phyloP scores from a whole-genome alignment of 768 basidiomycete genomes.

The Tylopilus plumbeoviolaceoides region DNA sequence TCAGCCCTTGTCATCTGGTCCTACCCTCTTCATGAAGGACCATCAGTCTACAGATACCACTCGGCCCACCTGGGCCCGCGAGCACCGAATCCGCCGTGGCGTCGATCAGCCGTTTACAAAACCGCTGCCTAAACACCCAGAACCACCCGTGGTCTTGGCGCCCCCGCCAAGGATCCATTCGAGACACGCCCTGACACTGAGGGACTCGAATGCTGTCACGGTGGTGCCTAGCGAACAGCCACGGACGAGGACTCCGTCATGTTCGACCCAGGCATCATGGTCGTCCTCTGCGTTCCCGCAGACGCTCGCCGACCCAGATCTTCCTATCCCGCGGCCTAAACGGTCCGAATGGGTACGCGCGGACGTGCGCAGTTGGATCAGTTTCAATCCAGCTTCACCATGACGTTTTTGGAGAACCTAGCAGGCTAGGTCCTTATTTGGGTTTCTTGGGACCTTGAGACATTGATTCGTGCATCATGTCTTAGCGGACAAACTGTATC shows the following conservation, averaged over 20 bases:
- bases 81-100: constrained; percentile 44
- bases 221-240: constrained; percentile 19
- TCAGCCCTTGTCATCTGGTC: constrained; percentile 14
- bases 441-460: not conserved
- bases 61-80: constrained; percentile 50
- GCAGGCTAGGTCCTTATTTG: constrained; percentile 4
- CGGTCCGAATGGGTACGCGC: constrained; percentile 53
- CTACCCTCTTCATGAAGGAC: constrained; percentile 15
- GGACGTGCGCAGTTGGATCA: constrained; percentile 30
- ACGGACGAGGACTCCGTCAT: constrained; percentile 16
- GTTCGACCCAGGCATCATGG: constrained; percentile 12
- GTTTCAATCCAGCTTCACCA: constrained; percentile 15
- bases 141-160: constrained; percentile 21
- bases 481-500: not conserved
- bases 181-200: constrained; percentile 13
- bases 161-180: constrained; percentile 32
- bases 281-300: constrained; percentile 36
- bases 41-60: constrained; percentile 20
- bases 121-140: constrained; percentile 20
- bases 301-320: constrained; percentile 43
- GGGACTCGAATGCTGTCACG: constrained; percentile 33
- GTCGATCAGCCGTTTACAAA: constrained; percentile 50
- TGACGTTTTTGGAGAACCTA: constrained; percentile 6
- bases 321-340: constrained; percentile 52
- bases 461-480: not conserved